Evolutionary conservation across 345 rosid genomes (phyloP), one percentile per base, ranked within the genome.

Genomic region (Eucalyptus globulus): DNA sequence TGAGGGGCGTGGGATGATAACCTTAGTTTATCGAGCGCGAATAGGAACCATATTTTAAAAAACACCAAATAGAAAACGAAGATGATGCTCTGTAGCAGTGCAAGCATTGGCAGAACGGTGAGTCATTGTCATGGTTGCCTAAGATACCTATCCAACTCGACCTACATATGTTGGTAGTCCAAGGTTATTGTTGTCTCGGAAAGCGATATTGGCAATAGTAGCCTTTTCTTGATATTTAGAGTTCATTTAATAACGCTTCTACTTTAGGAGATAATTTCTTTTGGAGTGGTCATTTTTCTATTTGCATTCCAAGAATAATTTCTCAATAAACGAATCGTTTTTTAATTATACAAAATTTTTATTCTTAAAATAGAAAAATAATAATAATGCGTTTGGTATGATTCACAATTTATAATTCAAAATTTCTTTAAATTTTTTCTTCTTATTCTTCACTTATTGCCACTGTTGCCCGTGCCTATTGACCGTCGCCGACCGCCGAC

Each of bases 391-490:
- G 0, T 21, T 53, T 53, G 0, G 2, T 53, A 21, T 0, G 26
- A 53, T 53, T 53, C 0, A 8, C 5, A 8, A 53, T 8, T 53
- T 21, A 2, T 53, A 21, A 53, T 53, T 0, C 0, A 53, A 0
- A 53, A 53, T 53, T 19, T 53, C 11, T 53, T 53, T 21, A 3
- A 53, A 21, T 53, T 53, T 53, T 19, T 53, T 53, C 10, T 19
- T 0, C 10, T 53, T 53, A 53, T 53, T 53, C 26, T 53, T 53
- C 11, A n/a, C 26, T 19, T 19, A 53, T 0, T 3, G 2, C 0
- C 9, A 0, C 21, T 2, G 0, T 0, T 2, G 1, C 21, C 1
- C 0, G 2, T 1, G 4, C 4, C 8, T 1, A 51, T 19, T 9
- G 0, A 53, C 0, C 10, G 0, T 53, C 2, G 1, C 9, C 9